Base-by-base conservation (phyloP, 108 stramenopile genomes). In the Cylindrotheca fusiformis region DNA sequence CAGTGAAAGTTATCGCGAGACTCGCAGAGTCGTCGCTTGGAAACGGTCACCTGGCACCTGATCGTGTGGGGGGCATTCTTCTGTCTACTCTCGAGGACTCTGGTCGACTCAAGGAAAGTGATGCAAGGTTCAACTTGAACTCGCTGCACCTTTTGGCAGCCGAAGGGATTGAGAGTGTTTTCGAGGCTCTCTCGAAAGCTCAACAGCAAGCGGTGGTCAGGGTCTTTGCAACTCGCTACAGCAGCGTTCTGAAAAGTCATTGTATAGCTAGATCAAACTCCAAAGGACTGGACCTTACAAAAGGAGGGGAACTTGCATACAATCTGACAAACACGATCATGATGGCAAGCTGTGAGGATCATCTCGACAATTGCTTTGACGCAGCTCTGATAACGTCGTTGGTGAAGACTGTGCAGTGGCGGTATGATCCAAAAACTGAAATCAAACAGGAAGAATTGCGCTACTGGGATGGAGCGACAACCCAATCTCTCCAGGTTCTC, bases 381-480 rank as follows among this genome's bases (percentile, higher is more conserved):
- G 22, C 52, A 1, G 23, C 64, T 27, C 19, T 68, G 24, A 19
- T 79, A 17, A 27, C 23, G 32, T 46, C 72, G 3, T 60, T 85
- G 44, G 60, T 69, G 41, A 49, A 69, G 48, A 55, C 74, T 25
- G 58, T 68, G 49, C 70, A 78, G 49, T 80, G 76, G 74, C 65
- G 78, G 12, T 71, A 61, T 55, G 83, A 84, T 57, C 63, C 81
- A 1, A 82, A 82, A 32, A 63, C 76, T 20, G 28, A 41, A 12
- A 23, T 71, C 3, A 59, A 60, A 52, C 63, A 52, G 5, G 59
- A 72, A 31, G 73, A 79, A 5, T 29, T 12, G 18, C 55, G 60
- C 5, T 73, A 71, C 54, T 88, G 85, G 85, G 72, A 83, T 64
- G 86, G 85, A n/a, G 58, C 79, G 1, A 54, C 72, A 22, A 74